A percentile compares a stretch with the other conserved stretches of the same genome.
Conservation (phyloP, 1,284 basidiomycete genomes). For the Ceraceosorus bombacis region DNA sequence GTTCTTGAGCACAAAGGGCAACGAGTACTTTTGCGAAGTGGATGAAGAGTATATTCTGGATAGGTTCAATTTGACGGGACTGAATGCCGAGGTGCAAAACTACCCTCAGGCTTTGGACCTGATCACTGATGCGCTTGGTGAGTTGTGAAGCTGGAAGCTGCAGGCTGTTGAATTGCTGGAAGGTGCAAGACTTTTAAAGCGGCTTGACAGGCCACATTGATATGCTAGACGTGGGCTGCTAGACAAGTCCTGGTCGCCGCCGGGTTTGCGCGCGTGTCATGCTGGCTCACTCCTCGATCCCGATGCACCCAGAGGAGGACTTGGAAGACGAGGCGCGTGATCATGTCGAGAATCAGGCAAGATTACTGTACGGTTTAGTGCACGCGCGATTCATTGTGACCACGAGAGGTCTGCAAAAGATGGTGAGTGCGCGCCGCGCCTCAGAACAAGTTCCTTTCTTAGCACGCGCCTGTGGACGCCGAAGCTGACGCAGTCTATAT, state of each 20-base stretch:
- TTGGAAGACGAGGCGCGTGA: slow-evolving; percentile 40
- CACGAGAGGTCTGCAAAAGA: slow-evolving; percentile 44
- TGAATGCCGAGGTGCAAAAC: slow-evolving; percentile 92
- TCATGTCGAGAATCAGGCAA: slow-evolving; percentile 43
- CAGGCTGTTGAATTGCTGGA: too few species aligned
- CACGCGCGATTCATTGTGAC: slow-evolving; percentile 47
- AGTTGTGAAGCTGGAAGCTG: background rate
- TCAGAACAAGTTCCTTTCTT: background rate
- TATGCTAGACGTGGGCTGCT: too few species aligned
- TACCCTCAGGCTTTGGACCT: slow-evolving; percentile 89
- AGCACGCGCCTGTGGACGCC: background rate
- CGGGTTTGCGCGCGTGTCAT: too few species aligned
- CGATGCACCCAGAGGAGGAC: slow-evolving; percentile 25
- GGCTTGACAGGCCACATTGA: too few species aligned
- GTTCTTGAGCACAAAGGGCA: slow-evolving; percentile 82
- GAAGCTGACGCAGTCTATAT: background rate
- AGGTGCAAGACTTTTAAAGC: too few species aligned
- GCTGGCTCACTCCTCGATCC: too few species aligned
- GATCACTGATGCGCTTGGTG: slow-evolving; percentile 60
- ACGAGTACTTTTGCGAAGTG: slow-evolving; percentile 97
- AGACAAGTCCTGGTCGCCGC: too few species aligned
- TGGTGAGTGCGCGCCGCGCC: slow-evolving; percentile 20
- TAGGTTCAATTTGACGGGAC: slow-evolving; percentile 92
- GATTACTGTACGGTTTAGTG: slow-evolving; percentile 45
- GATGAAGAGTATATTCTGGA: slow-evolving; percentile 99